A percentile compares a stretch with the other conserved stretches of the same genome.
Evolutionary conservation across 2,329 filamentous ascomycete genomes (phyloP).

Genomic region (Penicillium janthinellum): DNA sequence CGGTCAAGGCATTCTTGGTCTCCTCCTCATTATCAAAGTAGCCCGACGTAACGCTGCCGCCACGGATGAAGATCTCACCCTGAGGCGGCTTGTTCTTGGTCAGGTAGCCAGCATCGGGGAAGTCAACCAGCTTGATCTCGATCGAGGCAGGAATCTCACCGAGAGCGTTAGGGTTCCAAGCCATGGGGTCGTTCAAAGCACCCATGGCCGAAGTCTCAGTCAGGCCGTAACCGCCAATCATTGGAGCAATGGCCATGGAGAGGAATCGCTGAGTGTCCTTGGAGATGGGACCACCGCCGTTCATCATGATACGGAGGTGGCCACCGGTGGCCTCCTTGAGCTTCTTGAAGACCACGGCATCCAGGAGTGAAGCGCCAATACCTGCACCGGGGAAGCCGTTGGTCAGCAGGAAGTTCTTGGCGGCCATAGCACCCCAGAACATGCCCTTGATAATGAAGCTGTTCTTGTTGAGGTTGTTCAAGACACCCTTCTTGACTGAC

Average conservation of each 20-base stretch:
- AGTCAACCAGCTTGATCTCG: constrained; percentile 90
- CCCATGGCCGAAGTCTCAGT: constrained; percentile 82
- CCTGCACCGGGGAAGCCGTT: constrained; percentile 52
- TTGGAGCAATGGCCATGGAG: constrained; percentile 87
- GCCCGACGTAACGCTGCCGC: constrained; percentile 69
- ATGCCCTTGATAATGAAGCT: constrained; percentile 71
- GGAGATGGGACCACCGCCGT: constrained; percentile 88
- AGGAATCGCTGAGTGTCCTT: constrained; percentile 88
- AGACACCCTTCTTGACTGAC: constrained; percentile 91
- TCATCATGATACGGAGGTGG: constrained; percentile 84
- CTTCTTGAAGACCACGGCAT: constrained; percentile 86
- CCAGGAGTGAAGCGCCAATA: constrained; percentile 66
- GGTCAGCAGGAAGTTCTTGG: constrained; percentile 62
- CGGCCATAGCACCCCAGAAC: constrained; percentile 70
- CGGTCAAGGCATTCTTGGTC: constrained; percentile 73
- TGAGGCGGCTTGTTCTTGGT: constrained; percentile 75
- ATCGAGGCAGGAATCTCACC: constrained; percentile 76
- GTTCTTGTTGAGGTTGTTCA: constrained; percentile 72
- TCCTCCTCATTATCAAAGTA: constrained; percentile 89
- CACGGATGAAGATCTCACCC: constrained; percentile 90
- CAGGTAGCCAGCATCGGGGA: constrained; percentile 84
- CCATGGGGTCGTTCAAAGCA: constrained; percentile 67
- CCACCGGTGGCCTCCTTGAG: constrained; percentile 89
- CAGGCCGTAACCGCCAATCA: constrained; percentile 91
- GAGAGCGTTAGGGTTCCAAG: constrained; percentile 76